Evolutionary conservation across 495 filamentous ascomycete species (phyloP).

Genomic region (Aspergillus egyptiacus): DNA sequence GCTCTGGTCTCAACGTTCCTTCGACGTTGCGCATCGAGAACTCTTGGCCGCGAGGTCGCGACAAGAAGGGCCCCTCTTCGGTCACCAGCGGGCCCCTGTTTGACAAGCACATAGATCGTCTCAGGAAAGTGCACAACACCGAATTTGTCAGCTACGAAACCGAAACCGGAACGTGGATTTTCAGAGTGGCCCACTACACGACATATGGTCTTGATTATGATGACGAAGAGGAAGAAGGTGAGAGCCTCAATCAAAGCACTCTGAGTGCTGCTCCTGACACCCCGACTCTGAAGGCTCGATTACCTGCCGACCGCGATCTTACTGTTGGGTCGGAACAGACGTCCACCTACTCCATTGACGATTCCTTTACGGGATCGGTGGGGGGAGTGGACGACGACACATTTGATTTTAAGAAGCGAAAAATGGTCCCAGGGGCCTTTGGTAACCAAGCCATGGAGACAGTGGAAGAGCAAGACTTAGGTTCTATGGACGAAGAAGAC

Average conservation of each 20-base stretch:
- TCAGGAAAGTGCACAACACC: slow-evolving; percentile 71
- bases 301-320: slow-evolving; percentile 27
- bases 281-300: slow-evolving; percentile 47
- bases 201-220: slow-evolving; percentile 91
- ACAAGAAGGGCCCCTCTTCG: slow-evolving; percentile 48
- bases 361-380: slow-evolving; percentile 41
- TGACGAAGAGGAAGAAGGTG: slow-evolving; percentile 61
- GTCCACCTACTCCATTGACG: slow-evolving; percentile 45
- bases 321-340: slow-evolving; percentile 40
- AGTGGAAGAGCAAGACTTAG: slow-evolving; percentile 39
- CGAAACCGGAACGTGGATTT: slow-evolving; percentile 79
- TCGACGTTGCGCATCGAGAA: slow-evolving; percentile 79
- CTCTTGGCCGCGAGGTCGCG: slow-evolving; percentile 75
- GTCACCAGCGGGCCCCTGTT: slow-evolving; percentile 53
- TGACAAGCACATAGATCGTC: slow-evolving; percentile 74
- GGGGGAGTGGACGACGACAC: slow-evolving; percentile 66
- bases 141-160: slow-evolving; percentile 72
- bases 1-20: slow-evolving; percentile 86
- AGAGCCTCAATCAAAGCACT: slow-evolving; percentile 49
- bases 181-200: slow-evolving; percentile 89
- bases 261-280: slow-evolving; percentile 56
- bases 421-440: slow-evolving; percentile 73
- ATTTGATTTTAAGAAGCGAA: slow-evolving; percentile 72
- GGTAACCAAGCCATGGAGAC: slow-evolving; percentile 53
- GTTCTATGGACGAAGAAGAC: slow-evolving; percentile 34